Conservation (phyloP, 345 rosid species). For the Salix exigua region DNA sequence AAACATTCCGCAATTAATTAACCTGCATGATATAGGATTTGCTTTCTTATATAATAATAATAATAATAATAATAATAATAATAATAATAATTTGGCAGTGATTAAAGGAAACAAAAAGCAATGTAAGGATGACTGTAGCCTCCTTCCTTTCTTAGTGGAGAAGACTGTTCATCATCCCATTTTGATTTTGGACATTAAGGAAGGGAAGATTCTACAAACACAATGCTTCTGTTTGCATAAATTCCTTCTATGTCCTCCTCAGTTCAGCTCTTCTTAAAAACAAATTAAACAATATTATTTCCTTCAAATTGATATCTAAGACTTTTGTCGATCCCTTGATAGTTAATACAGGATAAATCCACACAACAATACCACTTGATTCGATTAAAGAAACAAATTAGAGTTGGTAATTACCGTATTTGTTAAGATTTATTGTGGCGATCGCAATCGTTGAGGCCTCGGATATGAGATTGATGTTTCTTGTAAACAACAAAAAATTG, state of each 20-base stretch:
- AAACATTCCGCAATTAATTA: too few species aligned
- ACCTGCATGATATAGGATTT: too few species aligned
- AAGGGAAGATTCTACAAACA: slow-evolving; percentile 38
- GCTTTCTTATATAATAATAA: too few species aligned
- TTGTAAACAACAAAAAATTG: slow-evolving; percentile 27
- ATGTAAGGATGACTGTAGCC: slow-evolving; percentile 66
- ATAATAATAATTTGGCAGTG: not conserved
- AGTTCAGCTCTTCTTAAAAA: not conserved
- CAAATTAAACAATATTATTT: not conserved
- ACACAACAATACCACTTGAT: not conserved
- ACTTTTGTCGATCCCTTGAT: not conserved
- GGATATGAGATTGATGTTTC: slow-evolving; percentile 84
- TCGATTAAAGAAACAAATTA: not conserved
- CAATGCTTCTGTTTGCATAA: slow-evolving; percentile 45
- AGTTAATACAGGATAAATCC: not conserved
- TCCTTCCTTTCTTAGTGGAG: slow-evolving; percentile 57
- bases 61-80: too few species aligned
- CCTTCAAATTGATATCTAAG: not conserved
- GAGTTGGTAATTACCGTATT: slow-evolving; percentile 49
- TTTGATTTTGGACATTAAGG: slow-evolving; percentile 41
- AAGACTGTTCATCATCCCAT: slow-evolving; percentile 68
- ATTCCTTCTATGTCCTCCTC: slow-evolving; percentile 37
- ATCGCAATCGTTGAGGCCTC: slow-evolving; percentile 86
- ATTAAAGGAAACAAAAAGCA: not conserved
- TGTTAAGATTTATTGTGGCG: slow-evolving; percentile 82